phyloP scores from a whole-genome alignment of 1,139 yeast species.

The Entelexis paramagnoliae region DNA sequence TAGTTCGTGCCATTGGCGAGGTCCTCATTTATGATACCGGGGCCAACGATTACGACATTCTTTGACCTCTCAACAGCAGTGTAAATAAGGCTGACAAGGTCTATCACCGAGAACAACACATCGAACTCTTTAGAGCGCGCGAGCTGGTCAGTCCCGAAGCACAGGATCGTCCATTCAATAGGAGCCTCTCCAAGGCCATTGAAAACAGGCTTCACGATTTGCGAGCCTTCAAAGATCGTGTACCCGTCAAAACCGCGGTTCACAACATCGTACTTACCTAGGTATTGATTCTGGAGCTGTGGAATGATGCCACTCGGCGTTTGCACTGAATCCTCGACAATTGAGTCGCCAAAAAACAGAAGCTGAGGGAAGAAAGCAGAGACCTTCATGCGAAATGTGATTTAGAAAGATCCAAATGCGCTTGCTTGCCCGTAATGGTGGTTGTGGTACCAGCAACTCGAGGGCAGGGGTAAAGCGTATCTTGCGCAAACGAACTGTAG shows the following conservation, averaged over 20 bases:
- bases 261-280: conserved; percentile 44
- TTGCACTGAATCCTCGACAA: neutral
- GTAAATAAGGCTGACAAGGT: neutral
- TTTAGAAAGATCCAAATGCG: too few species aligned
- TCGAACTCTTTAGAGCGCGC: neutral
- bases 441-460: too few species aligned
- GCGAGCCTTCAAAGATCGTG: conserved; percentile 33
- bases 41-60: neutral
- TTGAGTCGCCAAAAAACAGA: conserved; percentile 6
- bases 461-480: too few species aligned
- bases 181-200: conserved; percentile 9
- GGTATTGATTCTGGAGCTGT: conserved; percentile 37
- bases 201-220: conserved; percentile 10
- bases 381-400: neutral
- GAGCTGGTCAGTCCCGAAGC: neutral
- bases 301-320: conserved; percentile 36
- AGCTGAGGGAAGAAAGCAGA: neutral
- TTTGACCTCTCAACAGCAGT: neutral
- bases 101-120: neutral
- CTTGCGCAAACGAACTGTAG: too few species aligned
- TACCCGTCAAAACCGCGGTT: conserved; percentile 54
- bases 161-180: conserved; percentile 31
- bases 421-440: too few species aligned
- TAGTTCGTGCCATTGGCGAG: neutral
- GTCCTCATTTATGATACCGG: neutral